phyloP scores from a whole-genome alignment of 108 stramenopile species.

The Tribonema minus region DNA sequence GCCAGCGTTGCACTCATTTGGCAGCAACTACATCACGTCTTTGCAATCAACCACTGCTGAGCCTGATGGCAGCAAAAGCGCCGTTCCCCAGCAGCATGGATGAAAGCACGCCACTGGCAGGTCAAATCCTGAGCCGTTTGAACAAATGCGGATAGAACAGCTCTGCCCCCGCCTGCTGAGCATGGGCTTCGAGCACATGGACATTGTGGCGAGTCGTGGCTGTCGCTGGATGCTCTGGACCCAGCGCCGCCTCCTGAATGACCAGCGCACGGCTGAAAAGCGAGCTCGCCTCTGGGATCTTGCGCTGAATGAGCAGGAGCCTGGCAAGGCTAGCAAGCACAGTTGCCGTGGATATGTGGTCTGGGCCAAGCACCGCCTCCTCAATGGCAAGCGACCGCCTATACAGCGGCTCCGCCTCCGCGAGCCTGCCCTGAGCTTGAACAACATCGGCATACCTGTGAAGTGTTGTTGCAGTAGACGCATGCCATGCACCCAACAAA shows the following conservation, averaged over 20 bases:
- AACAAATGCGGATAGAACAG: too few species aligned
- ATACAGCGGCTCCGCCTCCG: background rate
- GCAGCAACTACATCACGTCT: too few species aligned
- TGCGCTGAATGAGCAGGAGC: background rate
- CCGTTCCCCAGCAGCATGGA: too few species aligned
- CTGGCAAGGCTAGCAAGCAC: background rate
- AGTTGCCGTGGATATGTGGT: background rate
- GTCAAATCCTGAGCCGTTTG: too few species aligned
- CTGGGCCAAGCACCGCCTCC: conserved; percentile 4
- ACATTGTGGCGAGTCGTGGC: conserved; percentile 1
- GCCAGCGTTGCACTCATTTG: too few species aligned
- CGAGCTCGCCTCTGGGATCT: background rate
- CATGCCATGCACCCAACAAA: background rate
- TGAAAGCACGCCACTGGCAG: too few species aligned
- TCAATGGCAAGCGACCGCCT: background rate
- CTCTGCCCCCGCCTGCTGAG: too few species aligned
- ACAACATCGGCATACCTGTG: background rate
- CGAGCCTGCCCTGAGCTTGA: background rate
- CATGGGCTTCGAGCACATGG: too few species aligned
- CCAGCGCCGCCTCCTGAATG: too few species aligned
- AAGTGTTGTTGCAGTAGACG: background rate
- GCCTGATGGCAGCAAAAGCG: too few species aligned
- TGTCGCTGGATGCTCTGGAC: background rate
- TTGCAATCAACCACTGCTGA: too few species aligned
- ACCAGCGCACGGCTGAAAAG: background rate